These are phyloP conservation scores for Tanacetum coccineum DNA, from an alignment of 129 eudicot genomes.

Conservation along the genomic window DNA sequence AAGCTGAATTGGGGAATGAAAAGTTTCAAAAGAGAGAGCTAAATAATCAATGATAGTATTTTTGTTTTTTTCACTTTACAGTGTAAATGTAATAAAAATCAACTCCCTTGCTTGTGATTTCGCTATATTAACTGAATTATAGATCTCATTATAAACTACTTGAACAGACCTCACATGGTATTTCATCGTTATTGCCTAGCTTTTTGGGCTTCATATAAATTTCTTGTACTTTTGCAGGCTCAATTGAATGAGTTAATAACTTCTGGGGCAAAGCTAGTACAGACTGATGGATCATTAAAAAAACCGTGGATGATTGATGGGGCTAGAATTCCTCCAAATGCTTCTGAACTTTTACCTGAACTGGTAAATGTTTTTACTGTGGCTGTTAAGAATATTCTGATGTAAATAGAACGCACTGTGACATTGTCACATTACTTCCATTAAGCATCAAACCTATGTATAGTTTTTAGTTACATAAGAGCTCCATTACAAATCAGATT, in stretches of 20 bases:
- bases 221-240: constrained; percentile 46
- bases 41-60: no score
- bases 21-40: no score
- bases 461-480: neutral
- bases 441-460: neutral
- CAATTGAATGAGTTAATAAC: constrained; percentile 77
- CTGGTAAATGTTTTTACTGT: no score
- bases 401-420: neutral
- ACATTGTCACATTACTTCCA: neutral
- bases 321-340: constrained; percentile 83
- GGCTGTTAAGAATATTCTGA: neutral
- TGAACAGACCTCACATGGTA: constrained; percentile 2
- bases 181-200: neutral
- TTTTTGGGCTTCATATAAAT: neutral
- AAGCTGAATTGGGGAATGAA: no score
- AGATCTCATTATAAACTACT: constrained; percentile 6
- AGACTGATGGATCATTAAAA: constrained; percentile 40
- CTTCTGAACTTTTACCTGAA: no score
- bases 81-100: no score
- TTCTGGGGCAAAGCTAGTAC: constrained; percentile 48
- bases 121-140: constrained; percentile 9
- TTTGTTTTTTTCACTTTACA: no score
- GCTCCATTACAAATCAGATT: neutral
- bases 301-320: constrained; percentile 95
- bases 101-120: no score